Evolutionary conservation across 371 early-diverging fungal species (phyloP), one percentile per base, ranked within the genome.

Genomic region (Mortierella sp.): DNA sequence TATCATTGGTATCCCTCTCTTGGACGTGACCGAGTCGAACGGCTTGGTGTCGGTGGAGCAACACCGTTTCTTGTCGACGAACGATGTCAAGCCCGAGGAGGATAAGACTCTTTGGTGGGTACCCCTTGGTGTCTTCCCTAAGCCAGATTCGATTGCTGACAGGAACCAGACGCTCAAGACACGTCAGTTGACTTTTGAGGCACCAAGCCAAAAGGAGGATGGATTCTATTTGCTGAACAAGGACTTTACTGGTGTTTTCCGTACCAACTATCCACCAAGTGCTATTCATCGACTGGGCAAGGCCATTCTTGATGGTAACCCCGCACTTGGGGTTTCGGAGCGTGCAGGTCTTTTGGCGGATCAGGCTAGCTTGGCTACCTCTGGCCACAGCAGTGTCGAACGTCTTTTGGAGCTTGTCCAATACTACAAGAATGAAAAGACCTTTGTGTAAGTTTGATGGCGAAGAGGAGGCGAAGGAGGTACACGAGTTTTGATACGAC

Each of bases 1-100:
- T n/a, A 79, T 90, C 59, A 84, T 89, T 56, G 97, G 97, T 7
- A 91, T 89, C 80, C 95, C 95, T 9, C 79, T 95, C 25, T 62
- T 96, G 19, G 84, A 86, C 23, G 88, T 94, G 29, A 69, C 74
- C 2, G 86, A 85, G 44, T 74, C 74, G 15, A 62, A 64, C 46
- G 83, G 60, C 23, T 83, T 60, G 66, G 77, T 70, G 15, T 82
- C 57, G 18, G 83, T 96, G 30, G 69, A 74, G 45, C 95, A 96
- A 72, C 72, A 80, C 60, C 88, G 95, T 12, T 95, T 88, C 85
- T 83, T 96, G 60, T 85, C 92, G n/a, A 84, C 90, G 11, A 94
- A 94, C 52, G 88, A 92, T 62, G 81, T 84, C 28, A 86, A 69
- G 21, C 77, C 87, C 7, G 92, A 87, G 14, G 95, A 93, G 57